Evolutionary conservation across 2,329 filamentous ascomycete species (phyloP), one percentile per base, ranked within the genome.

Genomic region (Delphinella strobiligena): DNA sequence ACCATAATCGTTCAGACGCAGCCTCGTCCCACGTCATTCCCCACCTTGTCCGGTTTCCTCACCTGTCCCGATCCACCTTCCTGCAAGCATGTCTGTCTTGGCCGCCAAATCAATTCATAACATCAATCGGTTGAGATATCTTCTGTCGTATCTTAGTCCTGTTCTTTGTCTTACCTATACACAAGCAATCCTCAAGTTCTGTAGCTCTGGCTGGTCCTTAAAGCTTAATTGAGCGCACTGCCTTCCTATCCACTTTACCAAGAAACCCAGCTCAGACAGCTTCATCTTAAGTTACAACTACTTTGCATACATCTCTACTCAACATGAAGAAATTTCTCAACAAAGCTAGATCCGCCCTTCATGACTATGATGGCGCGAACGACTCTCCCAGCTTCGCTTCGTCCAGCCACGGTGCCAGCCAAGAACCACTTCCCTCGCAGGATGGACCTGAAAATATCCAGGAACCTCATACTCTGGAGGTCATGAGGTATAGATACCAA

Each of bases 401-500:
- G 7, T 27, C 22, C 22, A 27, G 12, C 22, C 7, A 12, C 22
- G 22, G 22, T 32, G 33, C 38, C 36, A 37, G 41, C n/a, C 47
- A 53, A 19, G 38, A 38, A 7, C 47, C 51, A 16, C 42, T 46
- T 31, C 47, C 38, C 31, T 45, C 45, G 30, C 43, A 49, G 31
- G 54, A 54, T 14, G 41, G 43, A 15, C 48, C 48, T 18, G 45
- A 49, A 1, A 35, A 34, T 10, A 63, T 70, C 42, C 57, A 44
- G 48, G 53, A 38, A 43, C 62, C 63, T 4, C 61, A 60, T 4
- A 40, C 53, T 1, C 48, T 56, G 39, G 66, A 61, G 37, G 59
- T 74, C 15, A 53, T 69, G 19, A 62, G 70, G 37, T 78, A 76
- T 49, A 68, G 74, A 31, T 75, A 74, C 47, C 72, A 77, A 42